Evolutionary conservation across 805 yeast species (phyloP).

Genomic region (Spathaspora hagerdaliae): DNA sequence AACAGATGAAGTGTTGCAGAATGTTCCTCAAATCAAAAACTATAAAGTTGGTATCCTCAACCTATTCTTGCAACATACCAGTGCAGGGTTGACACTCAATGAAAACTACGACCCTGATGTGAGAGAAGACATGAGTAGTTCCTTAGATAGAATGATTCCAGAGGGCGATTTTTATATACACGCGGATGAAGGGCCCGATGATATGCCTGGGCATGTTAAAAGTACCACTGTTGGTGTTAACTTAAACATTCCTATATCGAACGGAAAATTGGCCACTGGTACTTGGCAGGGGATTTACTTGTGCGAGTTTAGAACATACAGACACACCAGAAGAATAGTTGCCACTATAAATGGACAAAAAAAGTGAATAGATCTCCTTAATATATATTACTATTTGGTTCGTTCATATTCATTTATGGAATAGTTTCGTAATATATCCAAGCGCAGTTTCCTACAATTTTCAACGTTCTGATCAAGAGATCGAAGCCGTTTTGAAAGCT

Average conservation of each 20-base stretch:
- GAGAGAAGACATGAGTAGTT: constrained; percentile 60
- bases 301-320: constrained; percentile 64
- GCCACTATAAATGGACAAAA: constrained; percentile 69
- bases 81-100: constrained; percentile 72
- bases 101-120: constrained; percentile 83
- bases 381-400: not conserved
- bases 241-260: constrained; percentile 61
- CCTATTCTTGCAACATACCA: constrained; percentile 73
- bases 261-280: constrained; percentile 67
- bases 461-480: constrained; percentile 33
- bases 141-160: constrained; percentile 64
- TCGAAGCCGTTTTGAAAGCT: constrained; percentile 22
- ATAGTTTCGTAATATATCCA: constrained; percentile 29
- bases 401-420: constrained; percentile 28
- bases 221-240: constrained; percentile 58
- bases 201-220: constrained; percentile 80
- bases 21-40: constrained; percentile 56
- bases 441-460: constrained; percentile 22
- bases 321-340: constrained; percentile 61
- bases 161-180: constrained; percentile 57
- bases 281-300: constrained; percentile 87
- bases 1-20: constrained; percentile 56
- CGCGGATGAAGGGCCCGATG: constrained; percentile 78
- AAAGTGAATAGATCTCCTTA: not conserved
- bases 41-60: constrained; percentile 62